Evolutionary conservation across 225 moss, liverwort and hornwort species (phyloP).

Genomic region (Pseudisothecium myosuroides): DNA sequence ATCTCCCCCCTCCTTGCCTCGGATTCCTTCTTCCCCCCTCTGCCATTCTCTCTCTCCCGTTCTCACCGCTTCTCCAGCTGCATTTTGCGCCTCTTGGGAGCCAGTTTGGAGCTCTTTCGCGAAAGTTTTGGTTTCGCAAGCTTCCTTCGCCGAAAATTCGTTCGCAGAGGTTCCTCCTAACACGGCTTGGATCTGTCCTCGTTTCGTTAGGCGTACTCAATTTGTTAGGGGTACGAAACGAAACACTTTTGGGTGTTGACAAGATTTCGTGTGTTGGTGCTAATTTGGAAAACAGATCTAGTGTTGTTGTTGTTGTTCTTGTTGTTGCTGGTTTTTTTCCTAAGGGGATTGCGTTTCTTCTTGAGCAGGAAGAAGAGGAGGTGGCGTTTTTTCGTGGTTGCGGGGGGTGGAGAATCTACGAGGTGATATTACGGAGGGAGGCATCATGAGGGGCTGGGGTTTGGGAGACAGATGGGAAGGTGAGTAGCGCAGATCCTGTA

Average conservation of each 20-base stretch:
- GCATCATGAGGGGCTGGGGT: conserved; percentile 8
- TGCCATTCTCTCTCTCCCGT: not conserved
- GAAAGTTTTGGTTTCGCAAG: not conserved
- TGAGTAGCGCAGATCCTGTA: conserved; percentile 2
- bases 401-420: not conserved
- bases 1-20: not conserved
- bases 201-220: not conserved
- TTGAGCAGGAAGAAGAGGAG: not conserved
- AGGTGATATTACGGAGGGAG: not conserved
- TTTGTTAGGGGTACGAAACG: not conserved
- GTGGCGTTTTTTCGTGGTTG: not conserved
- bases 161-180: not conserved
- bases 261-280: not conserved
- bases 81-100: not conserved
- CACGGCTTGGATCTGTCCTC: not conserved
- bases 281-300: not conserved
- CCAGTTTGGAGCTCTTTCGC: not conserved
- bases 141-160: not conserved
- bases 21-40: not conserved
- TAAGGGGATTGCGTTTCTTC: not conserved
- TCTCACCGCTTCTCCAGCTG: not conserved
- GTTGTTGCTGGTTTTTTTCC: no score
- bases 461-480: conserved; percentile 1
- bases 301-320: no score
- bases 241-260: no score